These are phyloP conservation scores for Pelargonium citronellum DNA, from an alignment of 441 rosid genomes.

Conservation along the genomic window DNA sequence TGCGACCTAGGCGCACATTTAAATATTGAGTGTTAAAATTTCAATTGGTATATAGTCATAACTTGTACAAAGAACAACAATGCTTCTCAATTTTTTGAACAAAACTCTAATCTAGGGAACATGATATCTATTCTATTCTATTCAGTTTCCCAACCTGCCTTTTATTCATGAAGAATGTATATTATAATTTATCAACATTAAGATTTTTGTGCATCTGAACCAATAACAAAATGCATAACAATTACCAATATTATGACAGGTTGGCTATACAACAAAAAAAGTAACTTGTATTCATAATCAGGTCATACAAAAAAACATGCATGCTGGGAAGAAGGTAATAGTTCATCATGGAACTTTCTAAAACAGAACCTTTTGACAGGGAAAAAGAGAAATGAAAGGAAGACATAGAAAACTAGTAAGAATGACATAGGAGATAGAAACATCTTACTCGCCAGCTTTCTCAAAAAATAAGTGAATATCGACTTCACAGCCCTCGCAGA, in stretches of 20 bases:
- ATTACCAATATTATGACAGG: not conserved
- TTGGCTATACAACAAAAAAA: not conserved
- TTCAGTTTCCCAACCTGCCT: not conserved
- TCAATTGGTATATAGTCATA: not conserved
- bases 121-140: not conserved
- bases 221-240: not conserved
- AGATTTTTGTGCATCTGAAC: no score
- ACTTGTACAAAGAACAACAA: not conserved
- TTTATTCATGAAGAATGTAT: not conserved
- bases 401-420: not conserved
- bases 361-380: conserved; percentile 1
- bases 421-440: conserved; percentile 6
- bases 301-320: not conserved
- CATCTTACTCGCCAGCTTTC: conserved; percentile 80
- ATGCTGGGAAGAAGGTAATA: not conserved
- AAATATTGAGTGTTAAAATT: no score
- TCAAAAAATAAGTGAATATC: conserved; percentile 74
- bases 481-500: conserved; percentile 77
- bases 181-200: not conserved
- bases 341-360: not conserved
- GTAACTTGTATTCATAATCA: not conserved
- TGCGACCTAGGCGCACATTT: no score
- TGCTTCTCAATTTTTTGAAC: not conserved
- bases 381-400: not conserved
- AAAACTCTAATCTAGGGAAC: not conserved